Conservation (phyloP, 2,329 filamentous ascomycete genomes). For the Trichophyton schoenleinii region DNA sequence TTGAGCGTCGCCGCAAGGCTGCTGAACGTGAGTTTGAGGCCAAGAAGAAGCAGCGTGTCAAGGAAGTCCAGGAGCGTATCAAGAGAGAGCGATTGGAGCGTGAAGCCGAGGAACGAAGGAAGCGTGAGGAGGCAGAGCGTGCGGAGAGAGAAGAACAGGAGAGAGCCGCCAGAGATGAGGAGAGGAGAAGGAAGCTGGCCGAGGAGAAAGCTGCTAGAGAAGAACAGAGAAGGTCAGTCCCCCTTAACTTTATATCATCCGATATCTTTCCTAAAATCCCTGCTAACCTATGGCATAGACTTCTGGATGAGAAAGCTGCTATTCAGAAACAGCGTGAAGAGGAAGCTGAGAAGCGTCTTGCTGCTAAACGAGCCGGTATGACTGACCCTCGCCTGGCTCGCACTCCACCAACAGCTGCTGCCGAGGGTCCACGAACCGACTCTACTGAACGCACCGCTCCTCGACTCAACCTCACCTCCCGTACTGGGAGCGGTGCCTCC, state of each 20-base stretch:
- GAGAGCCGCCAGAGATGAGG: slow-evolving; percentile 64
- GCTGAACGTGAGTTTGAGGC: slow-evolving; percentile 88
- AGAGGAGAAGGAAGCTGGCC: slow-evolving; percentile 58
- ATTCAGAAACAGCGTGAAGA: slow-evolving; percentile 72
- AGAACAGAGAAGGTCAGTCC: slow-evolving; percentile 45
- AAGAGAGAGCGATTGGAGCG: slow-evolving; percentile 70
- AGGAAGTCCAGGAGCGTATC: slow-evolving; percentile 73
- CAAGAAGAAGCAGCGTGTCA: slow-evolving; percentile 76
- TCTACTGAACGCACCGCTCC: slow-evolving; percentile 42
- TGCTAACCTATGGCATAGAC: slow-evolving; percentile 32
- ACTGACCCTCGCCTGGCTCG: slow-evolving; percentile 42
- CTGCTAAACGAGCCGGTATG: slow-evolving; percentile 29
- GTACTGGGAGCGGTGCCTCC: slow-evolving; percentile 32
- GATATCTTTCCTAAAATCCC: neutral
- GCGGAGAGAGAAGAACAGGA: slow-evolving; percentile 73
- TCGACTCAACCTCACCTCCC: slow-evolving; percentile 42
- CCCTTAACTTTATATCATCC: slow-evolving; percentile 21
- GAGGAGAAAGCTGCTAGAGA: slow-evolving; percentile 55
- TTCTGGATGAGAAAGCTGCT: slow-evolving; percentile 49
- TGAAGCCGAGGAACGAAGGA: slow-evolving; percentile 68
- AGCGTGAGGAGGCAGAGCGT: slow-evolving; percentile 76
- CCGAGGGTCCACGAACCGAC: slow-evolving; percentile 37
- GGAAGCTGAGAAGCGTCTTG: slow-evolving; percentile 67
- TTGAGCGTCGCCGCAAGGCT: slow-evolving; percentile 82
- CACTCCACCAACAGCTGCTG: slow-evolving; percentile 26